Conservation (phyloP, 768 basidiomycete genomes). For the Auriscalpium orientale region DNA sequence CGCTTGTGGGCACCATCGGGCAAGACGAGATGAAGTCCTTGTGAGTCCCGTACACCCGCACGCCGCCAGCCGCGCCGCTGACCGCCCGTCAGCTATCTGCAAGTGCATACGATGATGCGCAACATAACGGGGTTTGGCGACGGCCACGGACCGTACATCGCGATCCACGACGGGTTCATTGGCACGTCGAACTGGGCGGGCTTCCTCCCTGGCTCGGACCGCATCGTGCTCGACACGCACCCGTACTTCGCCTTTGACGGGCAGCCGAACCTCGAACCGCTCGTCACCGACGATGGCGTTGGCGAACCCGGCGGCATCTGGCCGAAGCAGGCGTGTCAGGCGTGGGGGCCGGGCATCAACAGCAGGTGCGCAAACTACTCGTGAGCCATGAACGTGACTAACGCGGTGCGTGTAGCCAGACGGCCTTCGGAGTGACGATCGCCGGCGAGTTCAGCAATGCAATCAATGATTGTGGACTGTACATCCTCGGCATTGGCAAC, state of each 20-base stretch:
- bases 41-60: slow-evolving; percentile 30
- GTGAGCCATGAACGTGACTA: background rate
- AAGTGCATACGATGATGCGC: slow-evolving; percentile 59
- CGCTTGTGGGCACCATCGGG: slow-evolving; percentile 49
- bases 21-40: slow-evolving; percentile 47
- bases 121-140: slow-evolving; percentile 65
- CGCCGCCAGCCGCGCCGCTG: background rate
- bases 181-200: slow-evolving; percentile 36
- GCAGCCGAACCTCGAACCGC: slow-evolving; percentile 5
- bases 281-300: slow-evolving; percentile 28
- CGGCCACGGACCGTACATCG: slow-evolving; percentile 53
- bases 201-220: slow-evolving; percentile 33
- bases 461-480: slow-evolving; percentile 58
- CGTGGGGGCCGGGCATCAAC: slow-evolving; percentile 36
- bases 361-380: slow-evolving; percentile 27
- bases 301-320: slow-evolving; percentile 19
- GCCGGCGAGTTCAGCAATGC: slow-evolving; percentile 74
- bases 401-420: slow-evolving; percentile 25
- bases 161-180: slow-evolving; percentile 50
- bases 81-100: slow-evolving; percentile 42
- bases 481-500: slow-evolving; percentile 28
- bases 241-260: slow-evolving; percentile 31
- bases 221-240: slow-evolving; percentile 44
- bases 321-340: slow-evolving; percentile 26
- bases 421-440: slow-evolving; percentile 59